Evolutionary conservation across 225 moss, liverwort and hornwort genomes (phyloP).

Genomic region (Marchantia polymorpha): DNA sequence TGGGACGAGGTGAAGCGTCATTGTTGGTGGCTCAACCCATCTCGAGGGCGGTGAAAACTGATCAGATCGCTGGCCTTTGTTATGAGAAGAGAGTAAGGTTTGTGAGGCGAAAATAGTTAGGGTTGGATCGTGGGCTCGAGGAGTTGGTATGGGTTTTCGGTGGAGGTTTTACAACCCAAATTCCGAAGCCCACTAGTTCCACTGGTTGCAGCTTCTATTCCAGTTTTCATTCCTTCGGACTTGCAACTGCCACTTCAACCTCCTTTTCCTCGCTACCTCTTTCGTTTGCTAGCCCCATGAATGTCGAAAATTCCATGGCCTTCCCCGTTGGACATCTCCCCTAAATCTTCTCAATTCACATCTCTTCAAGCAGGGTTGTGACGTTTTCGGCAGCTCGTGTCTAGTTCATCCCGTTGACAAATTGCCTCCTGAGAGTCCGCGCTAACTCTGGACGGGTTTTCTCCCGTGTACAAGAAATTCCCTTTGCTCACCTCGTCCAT

Average conservation of each 20-base stretch:
- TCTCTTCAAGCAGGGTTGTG: background rate
- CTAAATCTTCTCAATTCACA: background rate
- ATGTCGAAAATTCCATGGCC: background rate
- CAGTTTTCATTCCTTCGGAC: background rate
- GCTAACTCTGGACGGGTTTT: background rate
- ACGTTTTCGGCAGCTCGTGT: background rate
- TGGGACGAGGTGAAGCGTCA: constrained; percentile 23
- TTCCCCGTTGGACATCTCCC: constrained; percentile 10
- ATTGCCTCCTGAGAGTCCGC: background rate
- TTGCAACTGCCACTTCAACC: constrained; percentile 24
- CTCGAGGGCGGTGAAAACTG: constrained; percentile 2
- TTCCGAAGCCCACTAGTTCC: background rate
- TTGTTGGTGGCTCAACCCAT: constrained; percentile 31
- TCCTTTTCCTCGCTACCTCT: background rate
- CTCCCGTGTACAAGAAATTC: background rate
- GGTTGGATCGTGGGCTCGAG: background rate
- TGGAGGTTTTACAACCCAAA: background rate
- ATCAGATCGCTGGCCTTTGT: background rate
- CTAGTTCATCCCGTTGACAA: background rate
- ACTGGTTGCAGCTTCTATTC: constrained; percentile 23
- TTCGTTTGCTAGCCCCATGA: background rate
- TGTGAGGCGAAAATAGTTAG: constrained; percentile 1
- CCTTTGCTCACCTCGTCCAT: background rate
- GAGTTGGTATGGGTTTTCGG: background rate
- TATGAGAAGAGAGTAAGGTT: background rate